These are phyloP conservation scores for Boletales sp. DNA, from an alignment of 768 basidiomycete genomes.

Conservation along the genomic window DNA sequence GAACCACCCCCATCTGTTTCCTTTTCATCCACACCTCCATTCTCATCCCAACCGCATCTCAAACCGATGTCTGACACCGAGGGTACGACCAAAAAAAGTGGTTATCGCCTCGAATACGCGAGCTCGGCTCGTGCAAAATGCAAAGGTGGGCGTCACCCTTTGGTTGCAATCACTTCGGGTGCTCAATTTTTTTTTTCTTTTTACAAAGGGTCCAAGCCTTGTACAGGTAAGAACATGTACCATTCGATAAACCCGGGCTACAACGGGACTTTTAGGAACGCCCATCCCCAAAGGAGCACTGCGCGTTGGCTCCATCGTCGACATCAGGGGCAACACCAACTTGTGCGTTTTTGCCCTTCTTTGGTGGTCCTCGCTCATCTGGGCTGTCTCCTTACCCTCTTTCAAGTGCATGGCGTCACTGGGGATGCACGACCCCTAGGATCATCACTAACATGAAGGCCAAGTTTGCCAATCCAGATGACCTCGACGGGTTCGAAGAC, in stretches of 20 bases:
- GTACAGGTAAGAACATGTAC: conserved; percentile 46
- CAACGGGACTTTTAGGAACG: conserved; percentile 47
- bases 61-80: conserved; percentile 34
- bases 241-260: background rate
- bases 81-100: conserved; percentile 35
- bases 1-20: conserved; percentile 33
- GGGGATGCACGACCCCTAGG: conserved; percentile 78
- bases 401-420: conserved; percentile 78
- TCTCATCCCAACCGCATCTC: conserved; percentile 15
- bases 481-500: conserved; percentile 85
- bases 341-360: conserved; percentile 46
- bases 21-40: conserved; percentile 26
- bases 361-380: background rate
- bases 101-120: conserved; percentile 81
- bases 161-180: conserved; percentile 15
- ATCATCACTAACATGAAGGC: conserved; percentile 72
- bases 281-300: conserved; percentile 68
- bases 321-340: conserved; percentile 62
- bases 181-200: conserved; percentile 19
- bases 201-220: conserved; percentile 72
- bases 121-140: conserved; percentile 66
- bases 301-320: conserved; percentile 71
- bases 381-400: background rate
- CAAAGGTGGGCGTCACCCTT: conserved; percentile 49
- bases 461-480: conserved; percentile 51